These are phyloP conservation scores for Pythium apleroticum DNA, from an alignment of 352 stramenopile genomes.

Conservation along the genomic window DNA sequence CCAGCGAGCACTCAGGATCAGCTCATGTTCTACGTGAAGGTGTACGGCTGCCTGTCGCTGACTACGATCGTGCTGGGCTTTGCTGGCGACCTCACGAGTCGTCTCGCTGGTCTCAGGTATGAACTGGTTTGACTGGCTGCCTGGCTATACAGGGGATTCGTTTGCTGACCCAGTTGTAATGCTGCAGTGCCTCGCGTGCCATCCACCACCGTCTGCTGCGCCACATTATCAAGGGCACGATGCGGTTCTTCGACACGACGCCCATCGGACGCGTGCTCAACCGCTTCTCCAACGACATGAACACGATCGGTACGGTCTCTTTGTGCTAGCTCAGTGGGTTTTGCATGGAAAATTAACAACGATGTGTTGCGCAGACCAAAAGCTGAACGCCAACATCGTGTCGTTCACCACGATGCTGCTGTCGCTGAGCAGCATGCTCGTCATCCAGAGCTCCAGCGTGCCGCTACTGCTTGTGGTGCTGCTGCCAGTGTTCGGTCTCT, in stretches of 20 bases:
- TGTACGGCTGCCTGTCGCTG: slow-evolving; percentile 61
- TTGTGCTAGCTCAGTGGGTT: too few relatives aligned
- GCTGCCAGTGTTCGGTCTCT: slow-evolving; percentile 63
- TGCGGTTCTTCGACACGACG: slow-evolving; percentile 87
- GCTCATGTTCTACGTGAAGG: slow-evolving; percentile 46
- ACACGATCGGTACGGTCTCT: slow-evolving; percentile 58
- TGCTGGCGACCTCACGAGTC: slow-evolving; percentile 43
- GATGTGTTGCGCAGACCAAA: slow-evolving; percentile 41
- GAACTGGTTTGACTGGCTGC: background rate
- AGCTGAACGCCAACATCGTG: slow-evolving; percentile 47
- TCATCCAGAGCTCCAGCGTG: slow-evolving; percentile 45
- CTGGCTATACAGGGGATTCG: too few relatives aligned
- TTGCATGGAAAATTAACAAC: too few relatives aligned
- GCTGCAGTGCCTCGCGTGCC: slow-evolving; percentile 46
- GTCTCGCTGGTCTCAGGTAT: slow-evolving; percentile 28
- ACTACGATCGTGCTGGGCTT: slow-evolving; percentile 54
- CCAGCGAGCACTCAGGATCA: slow-evolving; percentile 22
- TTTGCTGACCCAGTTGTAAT: background rate
- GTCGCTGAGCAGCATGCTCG: slow-evolving; percentile 51
- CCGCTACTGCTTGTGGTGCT: slow-evolving; percentile 54
- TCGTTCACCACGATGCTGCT: slow-evolving; percentile 50
- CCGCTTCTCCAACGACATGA: slow-evolving; percentile 74
- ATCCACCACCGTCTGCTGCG: slow-evolving; percentile 69
- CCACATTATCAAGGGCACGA: slow-evolving; percentile 66
- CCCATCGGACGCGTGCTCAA: slow-evolving; percentile 79